phyloP scores from a whole-genome alignment of 2,329 filamentous ascomycete genomes.

The Emmonsia crescens region DNA sequence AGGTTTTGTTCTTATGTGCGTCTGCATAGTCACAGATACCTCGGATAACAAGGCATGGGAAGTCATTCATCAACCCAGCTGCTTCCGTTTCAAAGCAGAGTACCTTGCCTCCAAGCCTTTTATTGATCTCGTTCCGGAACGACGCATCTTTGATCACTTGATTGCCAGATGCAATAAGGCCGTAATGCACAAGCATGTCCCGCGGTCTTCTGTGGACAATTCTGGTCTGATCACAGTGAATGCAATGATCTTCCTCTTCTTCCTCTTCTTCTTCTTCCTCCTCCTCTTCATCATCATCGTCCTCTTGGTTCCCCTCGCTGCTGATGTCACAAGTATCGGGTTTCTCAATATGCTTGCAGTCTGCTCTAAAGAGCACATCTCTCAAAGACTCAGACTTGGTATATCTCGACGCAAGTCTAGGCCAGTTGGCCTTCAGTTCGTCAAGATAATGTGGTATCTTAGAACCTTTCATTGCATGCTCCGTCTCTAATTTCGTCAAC shows the following conservation, averaged over 20 bases:
- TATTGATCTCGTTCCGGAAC: background rate
- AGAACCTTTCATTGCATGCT: background rate
- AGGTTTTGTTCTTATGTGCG: slow-evolving; percentile 11
- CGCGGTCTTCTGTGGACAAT: background rate
- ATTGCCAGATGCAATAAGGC: slow-evolving; percentile 14
- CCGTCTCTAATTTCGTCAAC: background rate
- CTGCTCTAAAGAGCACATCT: background rate
- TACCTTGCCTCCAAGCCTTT: background rate
- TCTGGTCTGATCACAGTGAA: background rate
- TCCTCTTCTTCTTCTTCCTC: background rate
- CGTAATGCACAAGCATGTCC: slow-evolving; percentile 11
- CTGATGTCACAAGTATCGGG: background rate
- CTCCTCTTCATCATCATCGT: background rate
- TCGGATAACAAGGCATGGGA: slow-evolving; percentile 12
- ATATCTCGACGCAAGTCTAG: background rate
- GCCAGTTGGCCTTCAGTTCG: background rate
- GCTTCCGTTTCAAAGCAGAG: slow-evolving; percentile 7
- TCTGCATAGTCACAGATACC: slow-evolving; percentile 12
- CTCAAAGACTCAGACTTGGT: background rate
- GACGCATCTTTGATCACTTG: slow-evolving; percentile 12
- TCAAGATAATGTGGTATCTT: background rate
- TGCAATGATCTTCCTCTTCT: background rate
- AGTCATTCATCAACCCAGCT: slow-evolving; percentile 3
- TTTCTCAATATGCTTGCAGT: background rate
- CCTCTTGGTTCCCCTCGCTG: background rate